A percentile compares a stretch with the other conserved stretches of the same genome.
These are phyloP conservation scores for Colletotrichum simmondsii DNA, from an alignment of 2,329 filamentous ascomycete species.

Conservation along the genomic window DNA sequence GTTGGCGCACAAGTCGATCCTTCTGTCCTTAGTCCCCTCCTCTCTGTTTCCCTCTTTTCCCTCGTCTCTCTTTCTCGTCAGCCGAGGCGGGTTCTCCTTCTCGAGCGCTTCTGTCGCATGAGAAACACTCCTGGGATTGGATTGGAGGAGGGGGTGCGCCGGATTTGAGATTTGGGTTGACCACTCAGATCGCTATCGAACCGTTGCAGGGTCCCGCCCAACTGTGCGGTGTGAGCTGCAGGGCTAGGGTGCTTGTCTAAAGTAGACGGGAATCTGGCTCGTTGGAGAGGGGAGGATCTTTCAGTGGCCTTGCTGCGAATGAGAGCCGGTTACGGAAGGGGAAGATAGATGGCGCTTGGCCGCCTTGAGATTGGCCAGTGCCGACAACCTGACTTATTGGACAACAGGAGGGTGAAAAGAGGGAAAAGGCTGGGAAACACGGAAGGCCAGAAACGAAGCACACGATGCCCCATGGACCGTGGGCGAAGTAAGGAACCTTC, in stretches of 20 bases:
- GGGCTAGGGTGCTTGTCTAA: background rate
- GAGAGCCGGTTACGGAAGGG: background rate
- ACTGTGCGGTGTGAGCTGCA: slow-evolving; percentile 29
- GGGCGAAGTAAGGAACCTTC: background rate
- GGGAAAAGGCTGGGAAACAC: no score
- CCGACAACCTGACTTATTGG: background rate
- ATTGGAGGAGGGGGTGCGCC: background rate
- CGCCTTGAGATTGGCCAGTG: background rate
- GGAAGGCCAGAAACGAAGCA: background rate
- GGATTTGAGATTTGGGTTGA: background rate
- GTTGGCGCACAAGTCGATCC: slow-evolving; percentile 4
- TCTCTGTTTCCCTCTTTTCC: background rate
- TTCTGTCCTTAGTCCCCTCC: background rate
- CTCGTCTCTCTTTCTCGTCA: background rate
- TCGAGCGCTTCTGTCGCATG: slow-evolving; percentile 1
- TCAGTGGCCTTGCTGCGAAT: background rate
- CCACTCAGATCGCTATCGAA: slow-evolving; percentile 23
- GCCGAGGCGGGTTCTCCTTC: slow-evolving; percentile 1
- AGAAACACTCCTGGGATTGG: background rate
- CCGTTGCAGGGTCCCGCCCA: slow-evolving; percentile 23
- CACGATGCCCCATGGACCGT: background rate
- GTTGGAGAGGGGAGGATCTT: background rate
- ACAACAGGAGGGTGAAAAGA: no score
- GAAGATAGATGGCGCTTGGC: background rate
- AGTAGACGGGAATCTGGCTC: background rate